These are phyloP conservation scores for Tolypocladium cylindrosporum DNA, from an alignment of 2,329 filamentous ascomycete species.

Conservation along the genomic window DNA sequence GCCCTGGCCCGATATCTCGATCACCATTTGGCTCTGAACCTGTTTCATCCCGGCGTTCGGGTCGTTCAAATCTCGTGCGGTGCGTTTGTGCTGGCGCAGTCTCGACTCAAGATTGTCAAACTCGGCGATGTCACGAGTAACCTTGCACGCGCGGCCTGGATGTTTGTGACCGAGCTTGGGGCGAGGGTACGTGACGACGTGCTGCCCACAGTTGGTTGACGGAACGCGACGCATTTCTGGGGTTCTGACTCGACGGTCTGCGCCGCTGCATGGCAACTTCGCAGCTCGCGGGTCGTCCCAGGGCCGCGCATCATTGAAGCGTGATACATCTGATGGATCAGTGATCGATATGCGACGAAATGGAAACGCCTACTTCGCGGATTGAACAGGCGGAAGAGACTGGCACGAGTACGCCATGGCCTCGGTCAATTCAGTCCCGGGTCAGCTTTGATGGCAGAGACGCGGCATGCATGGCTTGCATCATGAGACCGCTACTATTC, in stretches of 20 bases:
- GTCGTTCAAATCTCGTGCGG: slow-evolving; percentile 44
- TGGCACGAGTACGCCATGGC: too few species aligned
- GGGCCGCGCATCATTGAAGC: too few species aligned
- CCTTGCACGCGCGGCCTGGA: slow-evolving; percentile 24
- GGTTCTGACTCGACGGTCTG: too few species aligned
- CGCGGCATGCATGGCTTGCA: background rate
- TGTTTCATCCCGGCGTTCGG: slow-evolving; percentile 45
- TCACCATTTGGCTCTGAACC: slow-evolving; percentile 42
- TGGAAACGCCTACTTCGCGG: too few species aligned
- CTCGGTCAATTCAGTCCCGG: too few species aligned
- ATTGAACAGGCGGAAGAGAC: too few species aligned
- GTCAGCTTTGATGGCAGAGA: too few species aligned
- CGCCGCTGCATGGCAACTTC: too few species aligned
- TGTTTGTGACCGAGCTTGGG: slow-evolving; percentile 25
- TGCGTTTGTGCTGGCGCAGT: slow-evolving; percentile 45
- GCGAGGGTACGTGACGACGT: slow-evolving; percentile 19
- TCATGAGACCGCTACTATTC: background rate
- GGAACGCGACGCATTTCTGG: background rate
- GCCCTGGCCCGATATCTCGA: slow-evolving; percentile 39
- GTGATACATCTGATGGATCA: too few species aligned
- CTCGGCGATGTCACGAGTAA: slow-evolving; percentile 18
- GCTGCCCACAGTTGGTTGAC: background rate
- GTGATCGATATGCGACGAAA: too few species aligned
- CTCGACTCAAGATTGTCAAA: slow-evolving; percentile 36
- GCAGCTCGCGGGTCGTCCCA: too few species aligned